These are phyloP conservation scores for Ogataea allantospora DNA, from an alignment of 805 yeast genomes.

Conservation along the genomic window DNA sequence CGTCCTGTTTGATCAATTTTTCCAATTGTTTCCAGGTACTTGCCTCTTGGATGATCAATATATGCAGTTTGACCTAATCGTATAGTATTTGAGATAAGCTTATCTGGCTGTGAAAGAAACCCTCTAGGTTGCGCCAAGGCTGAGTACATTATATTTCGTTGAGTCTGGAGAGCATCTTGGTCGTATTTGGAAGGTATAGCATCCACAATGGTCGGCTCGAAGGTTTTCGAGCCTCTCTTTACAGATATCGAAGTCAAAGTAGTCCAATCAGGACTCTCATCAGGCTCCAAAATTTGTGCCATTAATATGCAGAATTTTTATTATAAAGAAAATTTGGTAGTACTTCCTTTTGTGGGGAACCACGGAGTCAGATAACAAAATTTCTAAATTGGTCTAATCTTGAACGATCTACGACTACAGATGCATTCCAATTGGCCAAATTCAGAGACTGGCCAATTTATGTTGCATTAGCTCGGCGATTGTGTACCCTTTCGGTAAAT, in stretches of 20 bases:
- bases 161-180: slow-evolving; percentile 39
- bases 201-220: slow-evolving; percentile 50
- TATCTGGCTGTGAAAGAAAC: slow-evolving; percentile 21
- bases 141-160: slow-evolving; percentile 69
- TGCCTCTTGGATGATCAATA: slow-evolving; percentile 59
- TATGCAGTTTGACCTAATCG: slow-evolving; percentile 21
- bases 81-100: slow-evolving; percentile 30
- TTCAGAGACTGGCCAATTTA: too few species aligned
- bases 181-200: slow-evolving; percentile 16
- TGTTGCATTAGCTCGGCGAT: too few species aligned
- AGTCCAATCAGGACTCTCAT: slow-evolving; percentile 56
- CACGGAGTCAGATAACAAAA: too few species aligned
- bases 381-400: too few species aligned
- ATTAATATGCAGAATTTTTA: too few species aligned
- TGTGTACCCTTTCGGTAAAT: too few species aligned
- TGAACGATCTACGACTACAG: too few species aligned
- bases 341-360: too few species aligned
- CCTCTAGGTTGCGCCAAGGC: slow-evolving; percentile 58
- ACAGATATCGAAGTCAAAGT: slow-evolving; percentile 31
- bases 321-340: too few species aligned
- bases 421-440: too few species aligned
- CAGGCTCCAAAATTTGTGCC: slow-evolving; percentile 20
- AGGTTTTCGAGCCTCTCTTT: slow-evolving; percentile 81
- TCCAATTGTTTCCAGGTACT: slow-evolving; percentile 74
- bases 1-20: slow-evolving; percentile 45